Conservation (phyloP, 2,329 filamentous ascomycete genomes). For the Neofusicoccum kwambonambiense region DNA sequence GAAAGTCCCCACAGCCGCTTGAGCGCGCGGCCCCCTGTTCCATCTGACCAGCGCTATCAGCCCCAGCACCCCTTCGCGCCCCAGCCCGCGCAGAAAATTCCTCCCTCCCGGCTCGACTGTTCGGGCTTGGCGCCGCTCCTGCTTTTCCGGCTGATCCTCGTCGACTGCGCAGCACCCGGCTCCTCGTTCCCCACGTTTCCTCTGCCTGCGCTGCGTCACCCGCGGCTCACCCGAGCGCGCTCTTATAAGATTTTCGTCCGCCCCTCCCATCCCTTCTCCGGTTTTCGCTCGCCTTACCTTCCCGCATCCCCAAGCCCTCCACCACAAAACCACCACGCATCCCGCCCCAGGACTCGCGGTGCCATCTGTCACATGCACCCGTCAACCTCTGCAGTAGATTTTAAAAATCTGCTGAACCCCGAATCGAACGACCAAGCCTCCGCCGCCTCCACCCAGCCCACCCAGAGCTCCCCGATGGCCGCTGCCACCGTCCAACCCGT, state of each 20-base stretch:
- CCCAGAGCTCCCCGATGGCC: slow-evolving; percentile 31
- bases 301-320: slow-evolving; percentile 11
- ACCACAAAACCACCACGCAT: not conserved
- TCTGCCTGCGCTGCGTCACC: slow-evolving; percentile 22
- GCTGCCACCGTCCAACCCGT: slow-evolving; percentile 49
- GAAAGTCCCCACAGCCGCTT: slow-evolving; percentile 9
- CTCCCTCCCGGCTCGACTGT: slow-evolving; percentile 13
- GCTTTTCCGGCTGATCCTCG: slow-evolving; percentile 19
- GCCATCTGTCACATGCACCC: slow-evolving; percentile 38
- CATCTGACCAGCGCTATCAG: slow-evolving; percentile 10
- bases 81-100: slow-evolving; percentile 18
- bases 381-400: slow-evolving; percentile 34
- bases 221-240: slow-evolving; percentile 21
- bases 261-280: slow-evolving; percentile 36
- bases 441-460: slow-evolving; percentile 4
- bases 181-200: slow-evolving; percentile 26
- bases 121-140: slow-evolving; percentile 19
- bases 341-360: not conserved
- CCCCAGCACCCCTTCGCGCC: slow-evolving; percentile 1
- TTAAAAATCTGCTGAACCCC: slow-evolving; percentile 40
- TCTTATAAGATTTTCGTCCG: slow-evolving; percentile 34
- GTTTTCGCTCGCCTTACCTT: slow-evolving; percentile 29
- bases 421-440: slow-evolving; percentile 22
- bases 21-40: slow-evolving; percentile 6
- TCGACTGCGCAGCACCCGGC: slow-evolving; percentile 14